Evolutionary conservation across 2,329 filamentous ascomycete genomes (phyloP), one percentile per base, ranked within the genome.

Genomic region (Cercospora beticola): DNA sequence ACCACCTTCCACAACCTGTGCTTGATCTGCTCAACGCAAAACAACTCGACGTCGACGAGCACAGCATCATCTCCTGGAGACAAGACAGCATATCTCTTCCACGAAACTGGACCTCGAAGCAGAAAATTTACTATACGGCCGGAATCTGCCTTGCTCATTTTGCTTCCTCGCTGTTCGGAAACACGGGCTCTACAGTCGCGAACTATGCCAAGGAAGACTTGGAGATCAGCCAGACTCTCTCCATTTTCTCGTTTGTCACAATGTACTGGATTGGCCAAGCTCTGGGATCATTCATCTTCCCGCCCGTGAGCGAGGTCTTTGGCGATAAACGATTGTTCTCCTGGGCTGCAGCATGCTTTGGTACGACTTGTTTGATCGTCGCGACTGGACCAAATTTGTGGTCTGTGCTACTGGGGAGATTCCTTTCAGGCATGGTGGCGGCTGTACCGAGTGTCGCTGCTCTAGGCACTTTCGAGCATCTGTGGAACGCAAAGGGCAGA

Each of bases 401-500:
- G 0, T 79, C 76, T 0, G 78, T 82, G 1, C 72, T 81, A n/a
- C 54, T 82, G 2, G 82, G 82, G 26, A 78, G 84, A 5, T 78
- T 84, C 40, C 23, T 82, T 4, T 80, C 81, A 3, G 84, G 84
- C 0, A 70, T 83, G 5, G 74, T 83, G 9, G 84, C 83, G 0
- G 82, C 84, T 4, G 80, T 84, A 12, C 84, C 84, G 1, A 79
- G 82, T 0, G 81, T 83, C 23, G 82, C 85, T 5, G 80, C 82
- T 8, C 79, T 81, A 0, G 83, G 84, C 1, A 83, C 81, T 61
- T 79, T 85, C 33, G 84, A 86, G 68, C 83, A 86, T 68, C 80
- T 86, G 74, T 66, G 59, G 67, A 60, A 67, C 33, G 57, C 63
- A 16, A 77, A 78, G 64, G 77, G 76, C n/a, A 78, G 84, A 14